These are phyloP conservation scores for Begonia fuchsioides DNA, from an alignment of 306 rosid genomes.

Conservation along the genomic window DNA sequence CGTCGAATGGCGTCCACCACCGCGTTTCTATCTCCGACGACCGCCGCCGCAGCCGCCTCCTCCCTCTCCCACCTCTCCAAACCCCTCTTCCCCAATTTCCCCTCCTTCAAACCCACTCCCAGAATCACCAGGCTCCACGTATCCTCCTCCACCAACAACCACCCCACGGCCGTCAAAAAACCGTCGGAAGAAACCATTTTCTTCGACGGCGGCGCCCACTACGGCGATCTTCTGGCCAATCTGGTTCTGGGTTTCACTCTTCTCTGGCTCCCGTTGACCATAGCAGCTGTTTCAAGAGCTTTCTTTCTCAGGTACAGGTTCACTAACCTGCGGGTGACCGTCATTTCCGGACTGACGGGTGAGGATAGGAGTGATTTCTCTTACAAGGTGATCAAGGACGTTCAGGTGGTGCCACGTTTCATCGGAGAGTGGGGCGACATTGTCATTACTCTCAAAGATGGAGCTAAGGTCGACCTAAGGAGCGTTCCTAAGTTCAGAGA, in stretches of 20 bases:
- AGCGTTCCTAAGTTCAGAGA: constrained; percentile 84
- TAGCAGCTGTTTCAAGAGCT: constrained; percentile 72
- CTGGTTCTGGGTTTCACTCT: constrained; percentile 75
- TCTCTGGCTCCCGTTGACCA: constrained; percentile 68
- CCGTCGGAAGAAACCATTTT: constrained; percentile 43
- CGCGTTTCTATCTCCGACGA: constrained; percentile 32
- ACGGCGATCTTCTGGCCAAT: constrained; percentile 64
- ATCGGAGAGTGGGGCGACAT: constrained; percentile 95
- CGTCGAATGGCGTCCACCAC: constrained; percentile 59
- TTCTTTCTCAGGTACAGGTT: constrained; percentile 69
- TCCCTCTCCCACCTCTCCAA: constrained; percentile 9
- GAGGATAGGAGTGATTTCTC: constrained; percentile 77
- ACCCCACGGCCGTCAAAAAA: constrained; percentile 23
- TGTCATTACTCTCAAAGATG: constrained; percentile 68
- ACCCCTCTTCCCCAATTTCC: constrained; percentile 7
- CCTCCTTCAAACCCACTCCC: constrained; percentile 8
- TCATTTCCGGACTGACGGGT: constrained; percentile 77
- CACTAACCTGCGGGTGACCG: constrained; percentile 74
- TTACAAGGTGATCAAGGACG: constrained; percentile 60
- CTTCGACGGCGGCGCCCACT: constrained; percentile 98
- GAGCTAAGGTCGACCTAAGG: constrained; percentile 71
- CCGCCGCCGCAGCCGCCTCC: constrained; percentile 18
- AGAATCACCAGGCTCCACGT: constrained; percentile 40
- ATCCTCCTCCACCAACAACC: constrained; percentile 63
- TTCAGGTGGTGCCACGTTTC: constrained; percentile 84